These are phyloP conservation scores for Zoysia japonica DNA, from an alignment of 176 grass and related monocot genomes.

Conservation along the genomic window DNA sequence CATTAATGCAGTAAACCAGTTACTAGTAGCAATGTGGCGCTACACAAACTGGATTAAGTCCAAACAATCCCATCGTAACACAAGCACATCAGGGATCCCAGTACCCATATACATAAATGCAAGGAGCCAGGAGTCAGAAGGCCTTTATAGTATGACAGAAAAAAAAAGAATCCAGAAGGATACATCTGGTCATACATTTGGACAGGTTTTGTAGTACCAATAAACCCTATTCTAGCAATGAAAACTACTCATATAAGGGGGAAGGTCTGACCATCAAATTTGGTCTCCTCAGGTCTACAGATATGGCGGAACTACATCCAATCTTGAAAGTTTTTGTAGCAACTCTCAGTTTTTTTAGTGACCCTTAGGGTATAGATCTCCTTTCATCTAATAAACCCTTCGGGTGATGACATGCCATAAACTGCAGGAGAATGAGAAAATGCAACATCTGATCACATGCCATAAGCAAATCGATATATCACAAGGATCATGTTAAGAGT, in stretches of 20 bases:
- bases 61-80: conserved; percentile 17
- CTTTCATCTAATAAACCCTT: conserved; percentile 60
- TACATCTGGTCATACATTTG: not conserved
- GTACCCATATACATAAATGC: conserved; percentile 5
- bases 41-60: conserved; percentile 2
- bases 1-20: not conserved
- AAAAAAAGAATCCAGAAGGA: conserved; percentile 21
- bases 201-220: conserved; percentile 8
- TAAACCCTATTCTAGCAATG: conserved; percentile 28
- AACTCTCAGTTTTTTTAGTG: conserved; percentile 49
- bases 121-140: not conserved
- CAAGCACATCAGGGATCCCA: conserved; percentile 10
- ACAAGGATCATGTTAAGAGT: conserved; percentile 30
- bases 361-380: conserved; percentile 38
- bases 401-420: conserved; percentile 37
- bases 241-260: conserved; percentile 36
- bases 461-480: conserved; percentile 25
- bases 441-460: conserved; percentile 27
- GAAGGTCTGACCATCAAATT: conserved; percentile 57
- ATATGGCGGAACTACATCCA: conserved; percentile 43
- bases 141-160: conserved; percentile 8
- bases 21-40: not conserved
- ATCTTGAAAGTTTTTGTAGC: conserved; percentile 67
- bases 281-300: conserved; percentile 49
- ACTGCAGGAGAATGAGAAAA: conserved; percentile 50